Conservation (phyloP, 441 rosid genomes). For the Syzygium malaccense region DNA sequence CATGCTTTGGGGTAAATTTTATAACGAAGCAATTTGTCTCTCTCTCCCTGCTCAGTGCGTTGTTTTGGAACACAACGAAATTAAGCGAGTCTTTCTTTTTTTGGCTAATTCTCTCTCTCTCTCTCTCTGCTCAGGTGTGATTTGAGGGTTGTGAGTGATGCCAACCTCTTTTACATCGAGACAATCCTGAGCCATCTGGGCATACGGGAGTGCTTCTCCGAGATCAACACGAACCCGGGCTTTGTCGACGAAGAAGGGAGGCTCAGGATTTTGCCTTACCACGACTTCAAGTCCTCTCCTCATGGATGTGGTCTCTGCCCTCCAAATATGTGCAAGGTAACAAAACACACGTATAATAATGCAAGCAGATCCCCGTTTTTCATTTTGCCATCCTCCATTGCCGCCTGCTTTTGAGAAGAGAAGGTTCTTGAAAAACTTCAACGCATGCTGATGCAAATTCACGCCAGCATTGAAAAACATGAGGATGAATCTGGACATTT, state of each 20-base stretch:
- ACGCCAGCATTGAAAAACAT: background rate
- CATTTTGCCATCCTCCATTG: background rate
- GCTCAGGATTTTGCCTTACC: constrained; percentile 22
- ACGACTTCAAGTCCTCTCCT: constrained; percentile 12
- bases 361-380: background rate
- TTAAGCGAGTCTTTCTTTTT: background rate
- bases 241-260: constrained; percentile 23
- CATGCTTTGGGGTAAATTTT: constrained; percentile 39
- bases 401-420: background rate
- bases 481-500: background rate
- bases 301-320: constrained; percentile 16
- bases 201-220: background rate
- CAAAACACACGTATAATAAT: background rate
- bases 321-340: constrained; percentile 51
- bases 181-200: constrained; percentile 26
- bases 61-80: background rate
- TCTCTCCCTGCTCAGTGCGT: background rate
- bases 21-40: background rate
- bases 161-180: constrained; percentile 30
- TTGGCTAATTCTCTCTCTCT: background rate
- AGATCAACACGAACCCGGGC: constrained; percentile 26
- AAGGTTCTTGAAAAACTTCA: background rate
- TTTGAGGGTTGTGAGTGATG: constrained; percentile 29
- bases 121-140: constrained; percentile 17
- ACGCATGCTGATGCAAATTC: background rate